phyloP scores from a whole-genome alignment of 768 basidiomycete species.

The Psilocybe sp. region DNA sequence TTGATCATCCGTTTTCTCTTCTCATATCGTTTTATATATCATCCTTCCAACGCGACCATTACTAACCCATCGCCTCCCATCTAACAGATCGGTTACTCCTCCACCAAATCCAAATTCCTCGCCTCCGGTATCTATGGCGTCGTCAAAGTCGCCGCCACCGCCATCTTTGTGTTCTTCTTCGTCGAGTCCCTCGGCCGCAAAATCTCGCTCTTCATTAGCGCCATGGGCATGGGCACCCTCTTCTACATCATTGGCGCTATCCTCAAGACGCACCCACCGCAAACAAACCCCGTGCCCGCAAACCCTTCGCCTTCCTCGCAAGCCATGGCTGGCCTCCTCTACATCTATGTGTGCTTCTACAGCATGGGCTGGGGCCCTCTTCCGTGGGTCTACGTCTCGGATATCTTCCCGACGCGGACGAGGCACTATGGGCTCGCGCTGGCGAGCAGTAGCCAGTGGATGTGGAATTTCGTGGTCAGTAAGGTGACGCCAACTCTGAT shows the following conservation, averaged over 20 bases:
- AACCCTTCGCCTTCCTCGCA: constrained; percentile 56
- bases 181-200: constrained; percentile 71
- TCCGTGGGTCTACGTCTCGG: constrained; percentile 65
- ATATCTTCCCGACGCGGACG: constrained; percentile 86
- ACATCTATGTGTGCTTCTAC: constrained; percentile 86
- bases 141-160: constrained; percentile 66
- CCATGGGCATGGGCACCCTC: constrained; percentile 72
- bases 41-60: too few species aligned
- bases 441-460: constrained; percentile 79
- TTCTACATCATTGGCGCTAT: constrained; percentile 87
- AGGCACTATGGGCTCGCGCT: constrained; percentile 76
- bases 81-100: too few species aligned
- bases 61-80: too few species aligned
- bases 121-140: neutral
- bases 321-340: constrained; percentile 85
- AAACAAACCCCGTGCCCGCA: constrained; percentile 20
- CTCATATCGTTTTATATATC: too few species aligned
- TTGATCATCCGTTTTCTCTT: too few species aligned
- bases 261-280: constrained; percentile 73
- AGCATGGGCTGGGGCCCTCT: constrained; percentile 79
- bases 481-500: constrained; percentile 69
- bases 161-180: constrained; percentile 63
- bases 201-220: constrained; percentile 67
- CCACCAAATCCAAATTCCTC: too few species aligned
- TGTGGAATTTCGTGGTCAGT: constrained; percentile 65